Evolutionary conservation across 2,329 filamentous ascomycete genomes (phyloP).

Genomic region (Curvularia spicifera): DNA sequence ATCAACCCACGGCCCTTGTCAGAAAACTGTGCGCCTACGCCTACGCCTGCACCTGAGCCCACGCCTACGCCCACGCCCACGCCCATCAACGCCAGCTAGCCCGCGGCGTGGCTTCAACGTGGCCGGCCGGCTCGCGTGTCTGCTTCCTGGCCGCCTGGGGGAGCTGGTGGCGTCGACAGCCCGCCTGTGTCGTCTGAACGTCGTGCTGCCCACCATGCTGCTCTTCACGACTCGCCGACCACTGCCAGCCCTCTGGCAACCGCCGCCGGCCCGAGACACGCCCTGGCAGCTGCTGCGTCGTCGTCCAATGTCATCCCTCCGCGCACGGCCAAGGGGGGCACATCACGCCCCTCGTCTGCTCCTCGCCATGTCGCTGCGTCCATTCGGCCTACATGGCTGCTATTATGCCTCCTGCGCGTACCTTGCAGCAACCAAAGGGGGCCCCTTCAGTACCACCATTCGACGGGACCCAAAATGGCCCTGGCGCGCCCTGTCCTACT

Average conservation of each 20-base stretch:
- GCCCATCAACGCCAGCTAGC: not conserved
- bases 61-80: too few relatives aligned
- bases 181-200: slow-evolving; percentile 5
- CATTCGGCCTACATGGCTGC: not conserved
- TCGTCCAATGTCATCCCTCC: slow-evolving; percentile 22
- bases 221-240: slow-evolving; percentile 33
- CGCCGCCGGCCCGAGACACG: slow-evolving; percentile 29
- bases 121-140: slow-evolving; percentile 27
- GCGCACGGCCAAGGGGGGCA: slow-evolving; percentile 43
- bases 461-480: slow-evolving; percentile 36
- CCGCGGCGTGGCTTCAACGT: slow-evolving; percentile 19
- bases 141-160: slow-evolving; percentile 18
- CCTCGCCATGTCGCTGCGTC: slow-evolving; percentile 24
- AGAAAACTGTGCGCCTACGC: not conserved
- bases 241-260: slow-evolving; percentile 19
- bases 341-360: slow-evolving; percentile 35
- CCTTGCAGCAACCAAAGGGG: slow-evolving; percentile 44
- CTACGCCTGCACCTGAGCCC: too few relatives aligned
- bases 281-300: slow-evolving; percentile 11
- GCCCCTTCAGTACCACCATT: slow-evolving; percentile 29
- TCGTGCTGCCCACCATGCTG: slow-evolving; percentile 12
- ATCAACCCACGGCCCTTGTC: slow-evolving; percentile 13
- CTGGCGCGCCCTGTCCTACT: slow-evolving; percentile 30
- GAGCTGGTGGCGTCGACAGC: slow-evolving; percentile 20
- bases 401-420: slow-evolving; percentile 32